Base-by-base conservation (phyloP, 345 rosid genomes). In the Moringa oleifera region DNA sequence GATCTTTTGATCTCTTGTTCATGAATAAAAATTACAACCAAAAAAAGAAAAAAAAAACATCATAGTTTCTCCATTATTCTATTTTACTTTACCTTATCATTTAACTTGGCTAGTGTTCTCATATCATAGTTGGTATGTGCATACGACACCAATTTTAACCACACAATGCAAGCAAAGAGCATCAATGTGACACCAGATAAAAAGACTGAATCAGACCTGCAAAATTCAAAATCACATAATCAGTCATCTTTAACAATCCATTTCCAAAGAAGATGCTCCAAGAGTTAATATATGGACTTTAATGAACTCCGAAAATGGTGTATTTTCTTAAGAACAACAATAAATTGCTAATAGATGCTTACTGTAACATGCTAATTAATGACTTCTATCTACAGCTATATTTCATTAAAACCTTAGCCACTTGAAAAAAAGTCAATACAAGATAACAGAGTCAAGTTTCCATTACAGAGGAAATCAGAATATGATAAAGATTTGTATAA, bases 111-210 rank as follows among this genome's bases (percentile, higher is more conserved):
- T 61, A 88, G 51, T 16, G 83, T 67, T 78, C 97, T 86, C 83
- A 83, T 75, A 73, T 94, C 99, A 65, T 71, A 74, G 82, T 65
- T 90, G 21, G 99, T 88, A 77, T 94, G 99, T 21, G 91, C 99
- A 67, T 87, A 94, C 23, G 99, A 91, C 25, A 94, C 91, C 81
- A 91, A 69, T 78, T 94, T 94, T 55, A 94, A 68, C 97, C 99
- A 94, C 70, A 91, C 99, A 55, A 94, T 85, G 78, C 97, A 88
- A 68, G 99, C 77, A 74, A 94, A 80, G 51, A 88, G 87, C 99
- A 94, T 94, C 82, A 94, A 73, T 0, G 96, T 80, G 58, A 81
- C 84, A 57, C 97, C 99, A 24, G 91, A 91, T 57, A 85, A 68
- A 71, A 94, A 80, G 51, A 93, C 96, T 18, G 97, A 94, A 73